Base-by-base conservation (phyloP, 306 rosid genomes). In the Datisca glomerata region DNA sequence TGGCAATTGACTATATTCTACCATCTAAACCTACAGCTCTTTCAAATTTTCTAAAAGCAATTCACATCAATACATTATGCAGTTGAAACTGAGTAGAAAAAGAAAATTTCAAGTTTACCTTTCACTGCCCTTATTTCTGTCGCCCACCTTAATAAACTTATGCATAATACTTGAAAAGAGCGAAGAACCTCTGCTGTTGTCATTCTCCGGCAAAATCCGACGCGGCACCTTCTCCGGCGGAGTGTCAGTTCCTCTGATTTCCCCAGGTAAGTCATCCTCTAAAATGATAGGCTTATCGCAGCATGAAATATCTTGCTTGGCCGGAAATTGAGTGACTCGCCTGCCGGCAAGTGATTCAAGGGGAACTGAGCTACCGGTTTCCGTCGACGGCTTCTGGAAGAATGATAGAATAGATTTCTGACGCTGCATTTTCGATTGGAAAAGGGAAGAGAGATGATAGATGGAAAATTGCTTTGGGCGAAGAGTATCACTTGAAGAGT, bases 211-310 rank as follows among this genome's bases (percentile, higher is more conserved):
- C 1, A 72, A 54, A 60, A 87, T 27, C 66, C 60, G 82, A 43
- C 89, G 86, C 0, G 97, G 89, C 51, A 52, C 80, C 69, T 87
- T 87, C 78, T 87, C 94, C 56, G 94, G 97, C 59, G 97, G 97
- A 17, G 97, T 83, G 12, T 83, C 94, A 19, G 93, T 74, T 76
- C 94, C 97, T 14, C 61, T 70, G 43, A 87, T 65, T 33, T 74
- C 89, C 19, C 36, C 14, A 11, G 68, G 50, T 16, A 70, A 41
- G 45, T 64, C 67, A 19, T 17, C 24, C 10, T 33, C 48, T 8
- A 41, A 21, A 29, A 27, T 38, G 41, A 21, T 23, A 6, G 55
- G 66, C 33, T 40, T 69, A 17, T 45, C 54, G 48, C 31, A 35
- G n/a, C 40, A 16, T 16, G 54, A 24, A 22, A 43, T 49, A 21